A percentile compares a stretch with the other conserved stretches of the same genome.
Evolutionary conservation across 371 early-diverging fungal species (phyloP).

Genomic region (Batrachochytrium dendrobatidis): DNA sequence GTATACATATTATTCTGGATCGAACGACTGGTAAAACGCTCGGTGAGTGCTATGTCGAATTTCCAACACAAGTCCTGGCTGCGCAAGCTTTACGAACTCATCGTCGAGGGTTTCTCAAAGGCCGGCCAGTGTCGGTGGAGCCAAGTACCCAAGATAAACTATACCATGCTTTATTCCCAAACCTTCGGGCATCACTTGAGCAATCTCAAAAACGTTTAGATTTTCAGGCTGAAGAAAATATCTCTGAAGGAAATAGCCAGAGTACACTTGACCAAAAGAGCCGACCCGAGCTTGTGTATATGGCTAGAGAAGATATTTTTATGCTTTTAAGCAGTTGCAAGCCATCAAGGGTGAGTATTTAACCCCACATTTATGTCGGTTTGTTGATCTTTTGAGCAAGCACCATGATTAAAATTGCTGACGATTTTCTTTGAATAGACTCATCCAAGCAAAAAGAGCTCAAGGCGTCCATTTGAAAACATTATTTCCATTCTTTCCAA

Average conservation of each 20-base stretch:
- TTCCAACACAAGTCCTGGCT: slow-evolving; percentile 42
- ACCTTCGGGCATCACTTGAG: slow-evolving; percentile 43
- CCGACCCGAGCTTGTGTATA: neutral
- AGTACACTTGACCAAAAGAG: neutral
- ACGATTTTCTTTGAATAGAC: slow-evolving; percentile 38
- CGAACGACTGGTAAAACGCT: slow-evolving; percentile 58
- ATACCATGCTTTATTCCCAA: slow-evolving; percentile 56
- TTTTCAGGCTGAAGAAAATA: neutral
- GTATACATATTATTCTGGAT: slow-evolving; percentile 46
- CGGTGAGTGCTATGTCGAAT: slow-evolving; percentile 59
- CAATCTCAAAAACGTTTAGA: neutral
- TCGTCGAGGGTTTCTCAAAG: slow-evolving; percentile 40
- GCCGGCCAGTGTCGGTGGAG: slow-evolving; percentile 53
- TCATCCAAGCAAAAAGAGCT: slow-evolving; percentile 70
- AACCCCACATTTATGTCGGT: no score
- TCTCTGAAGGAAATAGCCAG: neutral
- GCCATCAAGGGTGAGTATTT: no score
- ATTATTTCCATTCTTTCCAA: slow-evolving; percentile 64
- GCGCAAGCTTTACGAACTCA: slow-evolving; percentile 15
- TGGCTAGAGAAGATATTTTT: neutral
- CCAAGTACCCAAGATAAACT: slow-evolving; percentile 62
- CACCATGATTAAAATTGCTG: no score
- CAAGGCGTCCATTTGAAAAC: slow-evolving; percentile 72
- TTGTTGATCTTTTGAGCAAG: no score
- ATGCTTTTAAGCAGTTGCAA: slow-evolving; percentile 2